Percentiles rank a stretch among this genome's conserved stretches.
These are phyloP conservation scores for Talaromyces rugulosus DNA, from an alignment of 2,329 filamentous ascomycete species.

Conservation along the genomic window DNA sequence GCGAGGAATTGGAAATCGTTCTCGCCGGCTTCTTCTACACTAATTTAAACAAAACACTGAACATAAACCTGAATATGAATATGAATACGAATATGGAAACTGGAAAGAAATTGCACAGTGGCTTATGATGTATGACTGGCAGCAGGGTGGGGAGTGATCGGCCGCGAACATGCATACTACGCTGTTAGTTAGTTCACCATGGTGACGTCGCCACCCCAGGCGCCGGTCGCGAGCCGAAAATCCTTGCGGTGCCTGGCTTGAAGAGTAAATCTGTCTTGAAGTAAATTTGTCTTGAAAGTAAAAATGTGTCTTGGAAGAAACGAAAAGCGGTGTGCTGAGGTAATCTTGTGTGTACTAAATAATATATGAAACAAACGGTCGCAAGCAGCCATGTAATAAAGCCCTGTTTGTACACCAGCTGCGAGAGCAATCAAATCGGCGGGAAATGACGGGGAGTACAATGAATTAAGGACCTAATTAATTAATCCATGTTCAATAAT, in stretches of 20 bases:
- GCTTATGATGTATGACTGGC: background rate
- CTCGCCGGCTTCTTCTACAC: background rate
- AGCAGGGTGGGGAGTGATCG: background rate
- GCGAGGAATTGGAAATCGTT: background rate
- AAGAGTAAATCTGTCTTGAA: no score
- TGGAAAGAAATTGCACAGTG: background rate
- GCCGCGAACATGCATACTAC: background rate
- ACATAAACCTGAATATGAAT: background rate
- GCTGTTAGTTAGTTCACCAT: background rate
- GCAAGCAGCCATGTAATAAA: background rate
- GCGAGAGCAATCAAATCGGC: background rate
- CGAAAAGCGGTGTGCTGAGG: background rate
- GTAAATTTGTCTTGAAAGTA: no score
- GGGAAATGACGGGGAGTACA: background rate
- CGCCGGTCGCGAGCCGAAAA: background rate
- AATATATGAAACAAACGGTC: background rate
- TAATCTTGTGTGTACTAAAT: no score
- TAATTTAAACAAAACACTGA: background rate
- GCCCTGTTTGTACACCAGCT: no score
- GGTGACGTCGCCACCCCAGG: conserved; percentile 5
- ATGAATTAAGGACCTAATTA: no score
- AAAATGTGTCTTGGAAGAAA: no score
- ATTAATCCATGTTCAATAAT: no score
- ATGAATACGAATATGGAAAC: background rate
- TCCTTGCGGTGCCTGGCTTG: background rate